Evolutionary conservation across 1,139 yeast species (phyloP).

Genomic region (Zygosaccharomyces sapae): DNA sequence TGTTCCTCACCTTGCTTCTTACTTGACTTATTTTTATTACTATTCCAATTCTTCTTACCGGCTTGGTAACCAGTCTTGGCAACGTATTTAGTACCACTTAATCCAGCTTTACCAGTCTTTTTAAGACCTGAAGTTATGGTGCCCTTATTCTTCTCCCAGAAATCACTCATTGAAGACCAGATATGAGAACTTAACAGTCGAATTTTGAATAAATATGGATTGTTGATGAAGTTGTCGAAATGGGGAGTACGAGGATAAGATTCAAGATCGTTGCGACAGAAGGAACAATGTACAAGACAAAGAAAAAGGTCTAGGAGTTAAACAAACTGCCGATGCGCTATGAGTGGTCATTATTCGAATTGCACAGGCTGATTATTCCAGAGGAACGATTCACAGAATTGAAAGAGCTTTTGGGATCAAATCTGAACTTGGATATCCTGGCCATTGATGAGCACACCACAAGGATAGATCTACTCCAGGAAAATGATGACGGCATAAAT

Average conservation of each 20-base stretch:
- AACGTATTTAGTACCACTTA: constrained; percentile 44
- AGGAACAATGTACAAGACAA: no score
- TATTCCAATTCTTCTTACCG: constrained; percentile 38
- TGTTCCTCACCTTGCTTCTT: constrained; percentile 18
- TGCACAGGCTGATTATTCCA: constrained; percentile 14
- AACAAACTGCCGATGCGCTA: constrained; percentile 15
- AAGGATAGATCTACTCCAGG: constrained; percentile 6
- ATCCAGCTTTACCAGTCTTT: constrained; percentile 36
- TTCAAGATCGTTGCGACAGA: no score
- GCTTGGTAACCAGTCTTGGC: constrained; percentile 46
- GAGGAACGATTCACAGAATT: constrained; percentile 6
- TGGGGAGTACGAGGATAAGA: no score
- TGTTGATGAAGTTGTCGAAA: not conserved
- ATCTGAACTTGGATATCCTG: constrained; percentile 10
- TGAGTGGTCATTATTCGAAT: constrained; percentile 21
- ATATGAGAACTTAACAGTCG: not conserved
- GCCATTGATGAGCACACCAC: constrained; percentile 8
- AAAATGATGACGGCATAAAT: constrained; percentile 4
- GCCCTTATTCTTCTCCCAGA: constrained; percentile 50
- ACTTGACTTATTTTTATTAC: constrained; percentile 21
- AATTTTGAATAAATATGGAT: not conserved
- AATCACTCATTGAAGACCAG: constrained; percentile 32
- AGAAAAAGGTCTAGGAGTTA: not conserved
- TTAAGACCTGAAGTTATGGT: constrained; percentile 42
- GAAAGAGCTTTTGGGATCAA: constrained; percentile 14